These are phyloP conservation scores for Astrephomene gubernaculifera DNA, from an alignment of 139 green algal species.

Conservation along the genomic window DNA sequence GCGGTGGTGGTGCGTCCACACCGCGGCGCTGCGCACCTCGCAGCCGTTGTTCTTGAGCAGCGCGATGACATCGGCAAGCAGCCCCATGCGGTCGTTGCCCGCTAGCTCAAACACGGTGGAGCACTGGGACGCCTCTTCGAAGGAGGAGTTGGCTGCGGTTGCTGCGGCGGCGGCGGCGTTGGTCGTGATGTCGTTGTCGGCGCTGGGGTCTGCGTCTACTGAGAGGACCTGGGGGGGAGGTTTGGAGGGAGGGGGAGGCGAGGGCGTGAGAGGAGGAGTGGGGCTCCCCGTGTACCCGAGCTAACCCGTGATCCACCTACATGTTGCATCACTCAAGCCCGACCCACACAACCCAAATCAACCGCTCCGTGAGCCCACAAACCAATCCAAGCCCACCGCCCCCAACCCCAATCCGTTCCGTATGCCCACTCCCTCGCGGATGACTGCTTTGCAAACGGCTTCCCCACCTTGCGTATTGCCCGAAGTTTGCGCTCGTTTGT, in stretches of 20 bases:
- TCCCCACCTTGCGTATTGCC: constrained; percentile 76
- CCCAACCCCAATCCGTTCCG: no score
- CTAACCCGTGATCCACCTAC: no score
- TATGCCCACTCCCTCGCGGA: no score
- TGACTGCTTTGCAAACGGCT: no score
- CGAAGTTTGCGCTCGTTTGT: constrained; percentile 80
- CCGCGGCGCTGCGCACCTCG: constrained; percentile 70
- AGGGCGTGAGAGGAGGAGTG: no score
- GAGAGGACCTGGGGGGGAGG: constrained; percentile 17
- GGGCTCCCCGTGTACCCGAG: no score
- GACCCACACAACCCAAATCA: no score
- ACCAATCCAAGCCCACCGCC: no score
- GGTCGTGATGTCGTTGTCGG: not conserved
- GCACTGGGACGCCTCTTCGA: constrained; percentile 12
- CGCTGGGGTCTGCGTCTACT: constrained; percentile 10
- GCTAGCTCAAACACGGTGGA: constrained; percentile 88
- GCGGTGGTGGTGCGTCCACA: constrained; percentile 36
- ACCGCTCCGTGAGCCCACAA: no score
- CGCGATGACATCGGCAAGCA: constrained; percentile 89
- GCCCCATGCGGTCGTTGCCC: constrained; percentile 75
- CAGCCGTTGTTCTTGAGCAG: constrained; percentile 87
- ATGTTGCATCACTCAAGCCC: no score
- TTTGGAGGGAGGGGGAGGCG: not conserved
- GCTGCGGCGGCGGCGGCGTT: not conserved
- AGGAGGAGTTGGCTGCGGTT: not conserved